Percentiles rank a stretch among this genome's conserved stretches.
Conservation (phyloP, 305 asterid genomes). For the Fraxinus nigra region DNA sequence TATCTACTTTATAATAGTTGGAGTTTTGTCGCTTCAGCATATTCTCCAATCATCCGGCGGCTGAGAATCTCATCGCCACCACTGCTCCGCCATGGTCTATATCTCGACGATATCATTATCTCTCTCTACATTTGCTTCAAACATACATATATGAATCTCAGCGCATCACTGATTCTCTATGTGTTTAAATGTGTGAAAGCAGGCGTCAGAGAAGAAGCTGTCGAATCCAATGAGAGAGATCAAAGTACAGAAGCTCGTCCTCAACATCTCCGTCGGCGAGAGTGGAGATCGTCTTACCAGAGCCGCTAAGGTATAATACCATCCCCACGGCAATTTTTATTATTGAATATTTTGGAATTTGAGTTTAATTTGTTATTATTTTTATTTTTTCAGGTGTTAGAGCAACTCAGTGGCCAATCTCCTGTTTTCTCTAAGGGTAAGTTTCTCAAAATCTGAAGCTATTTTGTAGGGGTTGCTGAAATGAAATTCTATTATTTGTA, state of each 20-base stretch:
- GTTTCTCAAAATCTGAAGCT: not conserved
- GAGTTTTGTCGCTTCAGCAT: not conserved
- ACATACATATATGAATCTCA: not conserved
- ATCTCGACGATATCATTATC: not conserved
- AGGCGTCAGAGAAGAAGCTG: constrained; percentile 48
- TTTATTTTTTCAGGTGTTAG: constrained; percentile 35
- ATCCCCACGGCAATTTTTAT: not conserved
- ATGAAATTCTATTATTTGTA: not conserved
- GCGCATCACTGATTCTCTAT: not conserved
- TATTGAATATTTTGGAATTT: not conserved
- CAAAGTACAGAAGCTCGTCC: constrained; percentile 50
- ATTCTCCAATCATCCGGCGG: not conserved
- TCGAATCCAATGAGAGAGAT: constrained; percentile 50
- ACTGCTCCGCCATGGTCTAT: not conserved
- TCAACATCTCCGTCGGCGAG: constrained; percentile 50
- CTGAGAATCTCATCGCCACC: not conserved
- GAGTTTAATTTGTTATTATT: not conserved
- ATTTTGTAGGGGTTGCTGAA: not conserved
- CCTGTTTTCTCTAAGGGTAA: constrained; percentile 61
- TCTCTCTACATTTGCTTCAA: not conserved
- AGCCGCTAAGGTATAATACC: constrained; percentile 38
- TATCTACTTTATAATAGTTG: not conserved
- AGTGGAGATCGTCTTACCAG: constrained; percentile 48
- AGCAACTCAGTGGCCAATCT: constrained; percentile 50
- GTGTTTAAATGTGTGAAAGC: not conserved